Conservation (phyloP, 2,329 filamentous ascomycete species). For the Aspergillus sp. region DNA sequence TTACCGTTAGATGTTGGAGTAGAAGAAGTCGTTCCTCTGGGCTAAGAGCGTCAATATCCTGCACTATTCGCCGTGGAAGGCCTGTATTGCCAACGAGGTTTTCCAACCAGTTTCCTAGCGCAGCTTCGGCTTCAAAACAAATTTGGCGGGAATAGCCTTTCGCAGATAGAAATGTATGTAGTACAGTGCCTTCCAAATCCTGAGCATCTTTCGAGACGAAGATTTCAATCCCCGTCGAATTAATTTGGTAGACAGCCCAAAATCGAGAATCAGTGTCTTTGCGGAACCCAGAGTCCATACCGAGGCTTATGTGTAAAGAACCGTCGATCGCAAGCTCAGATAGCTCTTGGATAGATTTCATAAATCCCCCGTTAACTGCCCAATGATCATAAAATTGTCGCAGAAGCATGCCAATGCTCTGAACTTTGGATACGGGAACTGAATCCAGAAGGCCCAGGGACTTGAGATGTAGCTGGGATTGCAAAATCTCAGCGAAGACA, state of each 20-base stretch:
- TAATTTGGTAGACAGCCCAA: conserved; percentile 36
- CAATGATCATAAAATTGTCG: conserved; percentile 23
- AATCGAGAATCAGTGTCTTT: conserved; percentile 32
- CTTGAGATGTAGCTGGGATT: conserved; percentile 39
- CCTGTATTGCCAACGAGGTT: conserved; percentile 21
- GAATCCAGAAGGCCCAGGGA: conserved; percentile 37
- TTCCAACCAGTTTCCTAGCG: conserved; percentile 31
- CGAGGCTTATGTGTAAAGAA: conserved; percentile 27
- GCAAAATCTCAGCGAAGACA: conserved; percentile 40
- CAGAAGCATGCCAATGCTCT: conserved; percentile 27
- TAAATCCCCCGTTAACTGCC: conserved; percentile 14
- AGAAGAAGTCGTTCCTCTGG: conserved; percentile 37
- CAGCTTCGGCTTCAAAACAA: conserved; percentile 35
- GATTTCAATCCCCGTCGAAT: conserved; percentile 29
- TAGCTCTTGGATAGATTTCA: conserved; percentile 25
- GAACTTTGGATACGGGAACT: conserved; percentile 27
- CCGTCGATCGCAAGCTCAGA: conserved; percentile 21
- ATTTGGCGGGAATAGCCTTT: conserved; percentile 33
- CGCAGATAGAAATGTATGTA: conserved; percentile 42
- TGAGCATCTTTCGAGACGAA: conserved; percentile 40
- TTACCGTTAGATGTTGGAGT: conserved; percentile 31
- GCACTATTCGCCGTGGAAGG: conserved; percentile 33
- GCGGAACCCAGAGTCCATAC: conserved; percentile 37
- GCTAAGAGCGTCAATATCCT: conserved; percentile 38
- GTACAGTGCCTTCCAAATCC: conserved; percentile 36